Base-by-base conservation (phyloP, 495 filamentous ascomycete species). In the Penicillium chermesinum region DNA sequence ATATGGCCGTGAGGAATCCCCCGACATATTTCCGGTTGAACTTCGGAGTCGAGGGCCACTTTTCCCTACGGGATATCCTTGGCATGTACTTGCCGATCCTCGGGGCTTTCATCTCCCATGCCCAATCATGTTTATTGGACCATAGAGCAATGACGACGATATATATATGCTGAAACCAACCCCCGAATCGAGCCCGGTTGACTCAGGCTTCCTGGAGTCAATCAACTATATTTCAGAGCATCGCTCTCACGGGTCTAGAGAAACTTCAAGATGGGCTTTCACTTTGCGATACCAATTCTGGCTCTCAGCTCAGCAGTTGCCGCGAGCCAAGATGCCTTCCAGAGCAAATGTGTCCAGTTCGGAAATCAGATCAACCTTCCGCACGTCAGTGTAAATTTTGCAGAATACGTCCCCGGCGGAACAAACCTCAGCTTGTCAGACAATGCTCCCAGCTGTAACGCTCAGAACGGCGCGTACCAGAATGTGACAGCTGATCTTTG, bases 401-500 rank as follows among this genome's bases (percentile, higher is more conserved):
- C 58, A 14, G 58, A 67, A 6, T 77, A 70, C 53, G 58, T 82
- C 1, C 48, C 67, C 3, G 71, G 63, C 7, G 73, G 72, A 8
- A 76, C 77, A 4, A 79, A 72, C 22, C 53, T 82, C 16, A 62
- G 66, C 5, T 52, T 81, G 41, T 58, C 71, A 9, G 72, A 76
- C 46, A 68, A 75, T 35, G 64, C 71, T 35, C 45, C 71, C 4
- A 70, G 63, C 12, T 82, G 78, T 41, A 51, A 30, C 40, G 46
- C 44, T n/a, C 38, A n/a, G n/a, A n/a, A n/a, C n/a, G n/a, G n/a
- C n/a, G n/a, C 67, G 3, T 69, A 52, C 17, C 77, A 80, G 47
- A 27, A 55, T 0, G 71, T 81, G 8, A 52, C 61, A 1, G 62
- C 63, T 1, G 73, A 84, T 52, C 20, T 79, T 0, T 85, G 82